Evolutionary conservation across 192 early-diverging fungal genomes (phyloP).

Genomic region (Backusella tarrabulga): DNA sequence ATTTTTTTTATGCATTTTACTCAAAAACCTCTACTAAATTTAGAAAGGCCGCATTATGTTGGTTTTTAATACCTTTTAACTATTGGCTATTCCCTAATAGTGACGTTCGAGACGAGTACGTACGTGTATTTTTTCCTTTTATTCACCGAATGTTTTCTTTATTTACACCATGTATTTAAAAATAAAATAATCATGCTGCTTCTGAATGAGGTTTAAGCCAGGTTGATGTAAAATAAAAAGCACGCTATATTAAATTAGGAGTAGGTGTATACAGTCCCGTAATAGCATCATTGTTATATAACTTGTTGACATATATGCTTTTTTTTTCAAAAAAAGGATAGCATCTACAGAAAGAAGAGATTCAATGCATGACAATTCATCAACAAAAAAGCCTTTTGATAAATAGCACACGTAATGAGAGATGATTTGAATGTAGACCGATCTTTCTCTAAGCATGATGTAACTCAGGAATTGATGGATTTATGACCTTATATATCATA

Average conservation of each 20-base stretch:
- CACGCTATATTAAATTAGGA: neutral
- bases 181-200: neutral
- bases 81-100: neutral
- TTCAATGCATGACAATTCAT: neutral
- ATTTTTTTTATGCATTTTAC: neutral
- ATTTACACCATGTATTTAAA: no score
- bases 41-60: neutral
- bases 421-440: neutral
- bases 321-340: neutral
- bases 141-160: no score
- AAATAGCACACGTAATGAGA: neutral
- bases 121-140: neutral
- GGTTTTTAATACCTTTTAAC: neutral
- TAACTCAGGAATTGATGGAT: neutral
- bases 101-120: neutral
- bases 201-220: neutral
- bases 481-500: neutral
- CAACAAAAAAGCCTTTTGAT: neutral
- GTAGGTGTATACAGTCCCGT: neutral
- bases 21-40: neutral
- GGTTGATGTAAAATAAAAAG: neutral
- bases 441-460: neutral
- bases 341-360: neutral
- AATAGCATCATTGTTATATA: neutral
- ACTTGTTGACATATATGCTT: neutral